Evolutionary conservation across 768 basidiomycete genomes (phyloP), one percentile per base, ranked within the genome.

Genomic region (Dentipellis fragilis): DNA sequence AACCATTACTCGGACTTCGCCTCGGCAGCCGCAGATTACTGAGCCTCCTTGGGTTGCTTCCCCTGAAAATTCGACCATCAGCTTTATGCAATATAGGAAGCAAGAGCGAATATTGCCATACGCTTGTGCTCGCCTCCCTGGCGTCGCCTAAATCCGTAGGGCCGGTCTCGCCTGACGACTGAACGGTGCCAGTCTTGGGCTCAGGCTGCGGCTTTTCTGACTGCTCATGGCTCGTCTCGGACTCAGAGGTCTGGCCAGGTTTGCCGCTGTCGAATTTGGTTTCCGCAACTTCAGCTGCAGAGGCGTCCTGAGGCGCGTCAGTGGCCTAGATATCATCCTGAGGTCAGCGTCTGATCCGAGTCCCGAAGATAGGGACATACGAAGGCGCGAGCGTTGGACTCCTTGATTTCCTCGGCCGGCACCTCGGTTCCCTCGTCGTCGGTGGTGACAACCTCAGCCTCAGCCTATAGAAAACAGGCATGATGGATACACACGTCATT

Each of bases 361-460:
- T 17, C 22, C 16, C 23, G 29, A 12, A 3, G 16, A 16, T 42
- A n/a, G 35, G 37, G 14, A 57, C 63, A 48, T 29, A 67, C 66
- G 47, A 59, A 54, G 14, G 65, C 62, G 51, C 61, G 60, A n/a
- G 57, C 42, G 22, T 60, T 47, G 22, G 66, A 67, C n/a, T 54
- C 63, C 50, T 64, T 58, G 51, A 65, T 58, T 36, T 67, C 64
- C 45, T 66, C 61, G 35, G 57, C 61, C 1, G 66, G 56, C 12
- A 60, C 63, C 49, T 63, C 64, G n/a, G 56, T 62, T 47, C 65
- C 66, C 36, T 67, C 66, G 10, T 55, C 60, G 35, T 67, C 66
- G 9, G 65, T 60, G 35, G 64, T 69, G 56, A 79, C 69, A 54
- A 76, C 63, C 60, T 79, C 76, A 59, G 73, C 54, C 68, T 39